phyloP scores from a whole-genome alignment of 2,329 filamentous ascomycete genomes.

The Aspergillus sp. region DNA sequence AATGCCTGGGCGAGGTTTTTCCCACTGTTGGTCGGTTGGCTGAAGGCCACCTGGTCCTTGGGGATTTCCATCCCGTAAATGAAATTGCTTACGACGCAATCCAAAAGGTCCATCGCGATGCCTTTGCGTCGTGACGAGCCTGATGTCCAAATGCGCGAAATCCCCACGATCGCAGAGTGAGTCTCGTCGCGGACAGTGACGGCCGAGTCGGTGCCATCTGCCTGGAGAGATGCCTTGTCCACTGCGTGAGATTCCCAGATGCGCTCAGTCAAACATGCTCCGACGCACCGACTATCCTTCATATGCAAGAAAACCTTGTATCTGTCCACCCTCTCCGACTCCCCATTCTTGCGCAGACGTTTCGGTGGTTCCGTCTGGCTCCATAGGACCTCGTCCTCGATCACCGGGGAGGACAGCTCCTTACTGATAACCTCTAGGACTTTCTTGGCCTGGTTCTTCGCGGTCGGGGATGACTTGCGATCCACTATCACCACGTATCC shows the following conservation, averaged over 20 bases:
- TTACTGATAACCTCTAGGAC: conserved; percentile 63
- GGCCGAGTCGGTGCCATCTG: conserved; percentile 37
- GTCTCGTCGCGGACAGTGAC: conserved; percentile 47
- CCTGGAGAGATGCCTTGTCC: conserved; percentile 26
- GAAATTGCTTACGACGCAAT: conserved; percentile 56
- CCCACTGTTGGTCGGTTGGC: conserved; percentile 65
- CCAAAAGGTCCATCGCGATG: conserved; percentile 58
- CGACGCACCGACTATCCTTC: conserved; percentile 61
- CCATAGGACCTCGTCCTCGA: conserved; percentile 60
- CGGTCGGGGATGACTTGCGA: conserved; percentile 52
- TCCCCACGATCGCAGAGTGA: conserved; percentile 55
- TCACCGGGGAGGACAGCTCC: conserved; percentile 62
- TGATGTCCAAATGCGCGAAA: conserved; percentile 67
- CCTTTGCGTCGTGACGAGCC: conserved; percentile 56
- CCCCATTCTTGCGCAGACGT: conserved; percentile 32
- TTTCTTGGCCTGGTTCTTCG: conserved; percentile 54
- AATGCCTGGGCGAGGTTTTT: conserved; percentile 58
- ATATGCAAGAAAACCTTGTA: conserved; percentile 65
- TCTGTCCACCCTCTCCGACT: conserved; percentile 45
- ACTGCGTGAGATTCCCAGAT: conserved; percentile 59
- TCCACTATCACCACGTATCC: conserved; percentile 60
- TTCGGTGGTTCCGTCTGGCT: conserved; percentile 46
- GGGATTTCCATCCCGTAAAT: conserved; percentile 56
- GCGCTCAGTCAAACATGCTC: conserved; percentile 60
- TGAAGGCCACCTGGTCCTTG: conserved; percentile 61